Conservation (phyloP, 225 moss, liverwort and hornwort species). For the Rhytidiadelphus loreus region DNA sequence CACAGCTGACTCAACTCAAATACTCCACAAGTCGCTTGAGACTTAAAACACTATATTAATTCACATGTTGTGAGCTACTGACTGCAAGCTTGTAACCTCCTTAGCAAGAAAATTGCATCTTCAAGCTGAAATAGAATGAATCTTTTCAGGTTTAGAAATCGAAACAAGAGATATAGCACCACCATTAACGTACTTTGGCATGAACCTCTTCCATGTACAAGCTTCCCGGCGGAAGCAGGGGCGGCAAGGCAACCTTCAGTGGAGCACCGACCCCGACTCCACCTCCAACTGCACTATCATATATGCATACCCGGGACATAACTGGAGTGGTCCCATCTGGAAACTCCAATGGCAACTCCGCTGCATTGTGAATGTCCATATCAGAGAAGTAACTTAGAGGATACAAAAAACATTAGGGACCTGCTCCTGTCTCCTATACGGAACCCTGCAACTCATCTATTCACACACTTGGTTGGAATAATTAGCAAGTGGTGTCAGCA, state of each 20-base stretch:
- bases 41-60: neutral
- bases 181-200: slow-evolving; percentile 48
- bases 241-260: slow-evolving; percentile 78
- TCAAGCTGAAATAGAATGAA: neutral
- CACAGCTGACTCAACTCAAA: slow-evolving; percentile 13
- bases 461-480: neutral
- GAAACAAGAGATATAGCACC: neutral
- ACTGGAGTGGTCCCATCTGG: slow-evolving; percentile 99
- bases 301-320: slow-evolving; percentile 92
- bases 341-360: slow-evolving; percentile 98
- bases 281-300: slow-evolving; percentile 71
- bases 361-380: slow-evolving; percentile 24
- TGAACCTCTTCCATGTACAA: slow-evolving; percentile 99
- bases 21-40: neutral
- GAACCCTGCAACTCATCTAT: neutral
- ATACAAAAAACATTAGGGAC: neutral
- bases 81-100: neutral
- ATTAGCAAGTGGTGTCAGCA: neutral
- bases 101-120: neutral
- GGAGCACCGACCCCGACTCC: slow-evolving; percentile 75
- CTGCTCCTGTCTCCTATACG: neutral
- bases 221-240: slow-evolving; percentile 70
- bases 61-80: neutral
- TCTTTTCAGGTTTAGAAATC: neutral
- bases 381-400: neutral